Base-by-base conservation (phyloP, 2,329 filamentous ascomycete genomes). In the Sporothrix curviconia region DNA sequence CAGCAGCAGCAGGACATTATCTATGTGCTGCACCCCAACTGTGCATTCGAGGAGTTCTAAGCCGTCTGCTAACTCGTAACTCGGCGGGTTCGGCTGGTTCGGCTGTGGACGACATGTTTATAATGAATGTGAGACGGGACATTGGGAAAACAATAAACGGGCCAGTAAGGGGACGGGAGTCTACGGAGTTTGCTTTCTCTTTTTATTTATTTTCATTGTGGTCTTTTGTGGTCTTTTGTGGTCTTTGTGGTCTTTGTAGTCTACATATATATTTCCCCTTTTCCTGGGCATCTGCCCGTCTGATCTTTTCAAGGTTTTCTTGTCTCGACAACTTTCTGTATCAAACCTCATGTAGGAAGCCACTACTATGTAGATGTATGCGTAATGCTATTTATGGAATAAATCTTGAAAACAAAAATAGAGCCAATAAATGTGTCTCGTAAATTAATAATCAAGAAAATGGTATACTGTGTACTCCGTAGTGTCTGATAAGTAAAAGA, bases 21-120 rank as follows among this genome's bases (percentile, higher is more conserved):
- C 54, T 99, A 96, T 69, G 88, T 96, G 25, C 69, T 99, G 64
- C 94, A 99, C 74, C 94, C 94, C 59, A 97, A 97, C 74, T 95
- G 90, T 68, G 89, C 89, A 0, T 79, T 95, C 9, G 92, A 96
- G 62, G 81, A 84, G 61, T 71, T 72, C 46, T 79, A 66, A 68
- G 53, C 3, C n/a, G n/a, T n/a, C n/a, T n/a, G n/a, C n/a, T n/a
- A n/a, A n/a, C n/a, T n/a, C n/a, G n/a, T n/a, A n/a, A n/a, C n/a
- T n/a, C n/a, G n/a, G n/a, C n/a, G n/a, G n/a, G n/a, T n/a, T n/a
- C n/a, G n/a, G n/a, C n/a, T n/a, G n/a, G n/a, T n/a, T n/a, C n/a
- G n/a, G n/a, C n/a, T n/a, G n/a, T n/a, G n/a, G n/a, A n/a, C n/a
- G n/a, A n/a, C n/a, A n/a, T n/a, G n/a, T n/a, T n/a, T n/a, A n/a